Percentiles rank a stretch among this genome's conserved stretches.
phyloP scores from a whole-genome alignment of 768 basidiomycete species.

The Trametes coccinea region DNA sequence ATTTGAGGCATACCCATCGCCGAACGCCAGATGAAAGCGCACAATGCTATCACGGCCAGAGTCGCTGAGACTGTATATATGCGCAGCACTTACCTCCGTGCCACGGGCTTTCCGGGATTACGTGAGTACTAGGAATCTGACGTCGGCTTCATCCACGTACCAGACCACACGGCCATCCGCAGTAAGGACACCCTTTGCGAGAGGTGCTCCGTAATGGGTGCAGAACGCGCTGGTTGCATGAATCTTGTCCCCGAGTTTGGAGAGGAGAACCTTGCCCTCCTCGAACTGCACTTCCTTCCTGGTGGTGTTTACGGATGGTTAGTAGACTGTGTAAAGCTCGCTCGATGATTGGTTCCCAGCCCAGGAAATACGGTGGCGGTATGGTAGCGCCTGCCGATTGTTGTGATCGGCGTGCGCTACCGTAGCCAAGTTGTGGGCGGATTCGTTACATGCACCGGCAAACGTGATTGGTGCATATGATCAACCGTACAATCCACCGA shows the following conservation, averaged over 20 bases:
- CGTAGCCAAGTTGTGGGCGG: not conserved
- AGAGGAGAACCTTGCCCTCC: constrained; percentile 77
- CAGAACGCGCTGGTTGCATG: constrained; percentile 83
- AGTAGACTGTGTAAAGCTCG: not conserved
- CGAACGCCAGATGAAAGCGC: not conserved
- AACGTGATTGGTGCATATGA: no score
- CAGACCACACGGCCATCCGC: constrained; percentile 81
- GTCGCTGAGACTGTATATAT: no score
- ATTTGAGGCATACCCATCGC: no score
- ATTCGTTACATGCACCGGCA: not conserved
- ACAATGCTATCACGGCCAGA: not conserved
- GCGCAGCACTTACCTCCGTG: constrained; percentile 65
- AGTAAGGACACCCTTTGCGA: constrained; percentile 78
- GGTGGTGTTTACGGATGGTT: constrained; percentile 3
- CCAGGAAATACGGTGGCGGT: not conserved
- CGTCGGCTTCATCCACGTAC: constrained; percentile 38
- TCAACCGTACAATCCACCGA: no score
- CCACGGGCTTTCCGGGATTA: constrained; percentile 60
- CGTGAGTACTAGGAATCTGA: not conserved
- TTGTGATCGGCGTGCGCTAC: not conserved
- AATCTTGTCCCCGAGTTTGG: constrained; percentile 71
- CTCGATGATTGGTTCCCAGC: not conserved
- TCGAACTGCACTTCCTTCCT: constrained; percentile 87
- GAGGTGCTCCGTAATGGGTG: constrained; percentile 90
- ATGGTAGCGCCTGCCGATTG: not conserved